phyloP scores from a whole-genome alignment of 2,329 filamentous ascomycete genomes.

The Fusarium protoensiforme region DNA sequence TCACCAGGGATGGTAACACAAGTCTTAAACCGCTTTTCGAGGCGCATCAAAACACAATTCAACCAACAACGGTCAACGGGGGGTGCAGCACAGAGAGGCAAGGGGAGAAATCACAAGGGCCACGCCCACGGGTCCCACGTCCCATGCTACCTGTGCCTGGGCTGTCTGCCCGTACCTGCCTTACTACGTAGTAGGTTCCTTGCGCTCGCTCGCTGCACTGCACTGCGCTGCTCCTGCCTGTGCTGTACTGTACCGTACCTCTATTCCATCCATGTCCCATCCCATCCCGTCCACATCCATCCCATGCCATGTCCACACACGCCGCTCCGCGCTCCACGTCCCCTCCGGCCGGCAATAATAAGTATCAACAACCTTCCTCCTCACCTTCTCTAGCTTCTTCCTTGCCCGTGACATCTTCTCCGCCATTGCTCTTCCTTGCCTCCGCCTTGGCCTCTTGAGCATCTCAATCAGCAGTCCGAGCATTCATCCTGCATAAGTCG shows the following conservation, averaged over 20 bases:
- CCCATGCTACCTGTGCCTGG: conserved; percentile 29
- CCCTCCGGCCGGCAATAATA: conserved; percentile 44
- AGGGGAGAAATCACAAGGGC: conserved; percentile 32
- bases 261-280: conserved; percentile 33
- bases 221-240: neutral
- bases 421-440: conserved; percentile 11
- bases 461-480: neutral
- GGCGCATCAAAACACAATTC: conserved; percentile 38
- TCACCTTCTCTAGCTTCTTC: conserved; percentile 37
- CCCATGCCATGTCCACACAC: conserved; percentile 2
- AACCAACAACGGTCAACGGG: conserved; percentile 39
- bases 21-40: conserved; percentile 39
- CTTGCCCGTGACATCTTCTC: conserved; percentile 34
- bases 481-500: neutral
- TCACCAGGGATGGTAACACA: conserved; percentile 36
- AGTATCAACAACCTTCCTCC: conserved; percentile 46
- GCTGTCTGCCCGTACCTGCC: conserved; percentile 22
- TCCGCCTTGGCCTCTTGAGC: conserved; percentile 2
- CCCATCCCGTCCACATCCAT: neutral
- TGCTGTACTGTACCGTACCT: neutral
- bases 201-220: neutral
- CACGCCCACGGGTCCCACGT: conserved; percentile 41
- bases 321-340: conserved; percentile 40
- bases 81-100: conserved; percentile 33
- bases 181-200: conserved; percentile 9